Conservation (phyloP, 371 early-diverging fungal species). For the Parasitella parasitica region DNA sequence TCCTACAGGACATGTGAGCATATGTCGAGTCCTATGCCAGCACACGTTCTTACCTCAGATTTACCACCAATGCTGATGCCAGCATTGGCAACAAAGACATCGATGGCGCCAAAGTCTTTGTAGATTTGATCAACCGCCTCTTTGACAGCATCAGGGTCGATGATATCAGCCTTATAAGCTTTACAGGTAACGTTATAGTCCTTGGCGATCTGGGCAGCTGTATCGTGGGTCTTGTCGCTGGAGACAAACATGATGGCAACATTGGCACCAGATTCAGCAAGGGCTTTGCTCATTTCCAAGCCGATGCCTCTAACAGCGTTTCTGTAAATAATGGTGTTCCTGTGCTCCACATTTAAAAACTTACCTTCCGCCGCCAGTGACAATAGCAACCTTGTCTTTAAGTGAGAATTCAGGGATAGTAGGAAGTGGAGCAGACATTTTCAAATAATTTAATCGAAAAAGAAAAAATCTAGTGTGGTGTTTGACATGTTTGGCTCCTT, state of each 20-base stretch:
- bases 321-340: background rate
- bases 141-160: conserved; percentile 30
- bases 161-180: conserved; percentile 45
- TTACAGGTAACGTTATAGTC: conserved; percentile 36
- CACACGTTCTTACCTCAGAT: conserved; percentile 34
- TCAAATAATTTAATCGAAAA: background rate
- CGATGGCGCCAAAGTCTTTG: conserved; percentile 43
- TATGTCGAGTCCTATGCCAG: no score
- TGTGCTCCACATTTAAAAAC: background rate
- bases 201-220: conserved; percentile 38
- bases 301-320: conserved; percentile 38
- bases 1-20: no score
- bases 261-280: conserved; percentile 48
- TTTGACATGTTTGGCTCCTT: background rate
- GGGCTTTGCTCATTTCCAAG: conserved; percentile 44
- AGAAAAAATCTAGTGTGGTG: background rate
- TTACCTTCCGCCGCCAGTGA: conserved; percentile 52
- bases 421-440: conserved; percentile 14
- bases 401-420: conserved; percentile 42
- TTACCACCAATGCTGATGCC: conserved; percentile 39
- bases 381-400: conserved; percentile 43
- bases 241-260: conserved; percentile 53
- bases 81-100: conserved; percentile 53
- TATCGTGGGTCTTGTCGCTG: conserved; percentile 36
- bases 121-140: conserved; percentile 37